Base-by-base conservation (phyloP, 139 green algal species). In the Ulvella scutata region DNA sequence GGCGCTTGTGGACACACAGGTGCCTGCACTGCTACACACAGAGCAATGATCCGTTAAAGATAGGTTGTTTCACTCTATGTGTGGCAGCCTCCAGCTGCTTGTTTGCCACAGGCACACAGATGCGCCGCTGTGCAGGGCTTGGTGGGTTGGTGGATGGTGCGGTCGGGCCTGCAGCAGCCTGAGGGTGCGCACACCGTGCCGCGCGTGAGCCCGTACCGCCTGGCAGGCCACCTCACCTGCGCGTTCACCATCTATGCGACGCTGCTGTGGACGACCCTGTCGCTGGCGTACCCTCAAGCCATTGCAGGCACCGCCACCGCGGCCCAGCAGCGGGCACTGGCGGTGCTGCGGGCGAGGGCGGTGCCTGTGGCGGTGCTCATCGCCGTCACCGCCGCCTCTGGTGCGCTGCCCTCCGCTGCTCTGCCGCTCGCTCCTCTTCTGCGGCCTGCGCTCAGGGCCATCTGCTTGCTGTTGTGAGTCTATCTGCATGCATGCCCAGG, bases 131-230 rank as follows among this genome's bases (percentile, higher is more conserved):
- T 67, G 39, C 87, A 97, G 87, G 95, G 94, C 23, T 82, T 99
- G 39, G 91, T 99, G 62, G 95, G 95, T 67, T 99, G 95, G 95
- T 99, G 95, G 95, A 99, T 99, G 95, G 95, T 99, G 43, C 84
- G 86, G 28, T 89, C 79, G 43, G 91, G 91, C 0, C 83, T 96
- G 31, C 75, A 90, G 82, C 85, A 93, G 78, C 86, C 87, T 3
- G 80, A 90, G 75, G 43, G 87, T 21, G 72, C 87, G 76, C 77
- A 89, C 74, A 80, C 86, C 4, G 77, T 85, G 20, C 94, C 94
- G 3, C 86, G 95, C 17, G 95, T 99, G 36, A 94, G 85, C 43
- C 91, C 95, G 9, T 98, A 98, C 86, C 88, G 94, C 75, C 86
- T 99, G 40, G 95, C 95, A 3, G 88, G 88, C 3, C 95, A 99